phyloP scores from a whole-genome alignment of 2,329 filamentous ascomycete species.

The Xylariaceae sp. region DNA sequence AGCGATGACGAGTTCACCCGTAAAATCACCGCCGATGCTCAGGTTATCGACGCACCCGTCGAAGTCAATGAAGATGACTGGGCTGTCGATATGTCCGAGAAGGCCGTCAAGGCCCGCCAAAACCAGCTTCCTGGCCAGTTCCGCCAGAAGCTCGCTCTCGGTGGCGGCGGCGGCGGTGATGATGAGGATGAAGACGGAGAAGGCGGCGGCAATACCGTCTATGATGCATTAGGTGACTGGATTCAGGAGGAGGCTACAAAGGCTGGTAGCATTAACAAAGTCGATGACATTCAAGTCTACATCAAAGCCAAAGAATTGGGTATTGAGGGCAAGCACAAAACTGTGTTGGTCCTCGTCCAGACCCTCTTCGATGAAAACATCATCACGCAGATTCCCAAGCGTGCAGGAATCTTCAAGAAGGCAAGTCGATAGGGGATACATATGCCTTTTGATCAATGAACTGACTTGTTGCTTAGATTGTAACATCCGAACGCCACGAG shows the following conservation, averaged over 20 bases:
- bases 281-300: conserved; percentile 88
- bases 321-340: conserved; percentile 91
- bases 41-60: conserved; percentile 44
- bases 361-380: conserved; percentile 91
- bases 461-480: conserved; percentile 51
- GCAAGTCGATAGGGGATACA: conserved; percentile 38
- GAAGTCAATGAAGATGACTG: conserved; percentile 82
- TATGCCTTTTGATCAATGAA: conserved; percentile 1
- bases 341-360: conserved; percentile 84
- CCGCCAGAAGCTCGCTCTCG: conserved; percentile 79
- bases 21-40: conserved; percentile 62
- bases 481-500: conserved; percentile 87
- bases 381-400: conserved; percentile 76
- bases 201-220: conserved; percentile 66
- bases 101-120: conserved; percentile 89
- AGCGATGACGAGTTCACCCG: conserved; percentile 92
- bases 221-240: conserved; percentile 92
- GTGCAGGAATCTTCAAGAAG: conserved; percentile 83
- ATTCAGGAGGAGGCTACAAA: conserved; percentile 67
- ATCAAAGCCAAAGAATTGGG: conserved; percentile 95
- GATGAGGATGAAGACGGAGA: conserved; percentile 78
- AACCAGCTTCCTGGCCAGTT: conserved; percentile 90
- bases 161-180: conserved; percentile 48
- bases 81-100: conserved; percentile 94
- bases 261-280: conserved; percentile 67